phyloP scores from a whole-genome alignment of 192 early-diverging fungal genomes.

The Kickxella alabastrina region DNA sequence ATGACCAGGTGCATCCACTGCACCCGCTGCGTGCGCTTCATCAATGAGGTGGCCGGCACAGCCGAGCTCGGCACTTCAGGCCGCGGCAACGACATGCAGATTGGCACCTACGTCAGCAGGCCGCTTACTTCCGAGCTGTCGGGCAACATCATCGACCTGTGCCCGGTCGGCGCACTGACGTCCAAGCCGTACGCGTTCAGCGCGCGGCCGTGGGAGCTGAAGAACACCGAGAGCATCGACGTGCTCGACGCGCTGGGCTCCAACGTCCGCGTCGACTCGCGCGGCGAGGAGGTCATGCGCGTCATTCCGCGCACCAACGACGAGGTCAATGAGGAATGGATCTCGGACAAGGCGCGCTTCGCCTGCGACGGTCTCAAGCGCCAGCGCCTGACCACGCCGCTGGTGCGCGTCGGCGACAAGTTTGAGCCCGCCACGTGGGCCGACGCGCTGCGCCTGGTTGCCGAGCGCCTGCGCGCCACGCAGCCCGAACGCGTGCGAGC shows the following conservation, averaged over 20 bases:
- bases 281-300: constrained; percentile 95
- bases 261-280: constrained; percentile 94
- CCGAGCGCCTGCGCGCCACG: constrained; percentile 58
- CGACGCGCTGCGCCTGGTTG: constrained; percentile 75
- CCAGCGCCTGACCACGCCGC: constrained; percentile 89
- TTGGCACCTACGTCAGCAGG: constrained; percentile 91
- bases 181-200: constrained; percentile 95
- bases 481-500: constrained; percentile 68
- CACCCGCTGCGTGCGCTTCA: constrained; percentile 97
- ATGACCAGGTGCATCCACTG: constrained; percentile 99
- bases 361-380: constrained; percentile 93
- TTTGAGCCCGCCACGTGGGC: constrained; percentile 85
- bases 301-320: constrained; percentile 94
- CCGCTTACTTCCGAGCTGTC: constrained; percentile 91
- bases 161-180: constrained; percentile 96
- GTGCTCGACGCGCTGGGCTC: constrained; percentile 91
- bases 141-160: constrained; percentile 96
- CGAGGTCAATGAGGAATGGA: constrained; percentile 99
- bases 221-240: constrained; percentile 93
- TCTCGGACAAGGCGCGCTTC: constrained; percentile 96
- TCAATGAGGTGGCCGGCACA: constrained; percentile 96
- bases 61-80: constrained; percentile 93
- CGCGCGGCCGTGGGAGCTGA: constrained; percentile 95
- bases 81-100: constrained; percentile 97
- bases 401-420: constrained; percentile 76